These are phyloP conservation scores for Globisporangium apiculatum DNA, from an alignment of 352 stramenopile species.

Conservation along the genomic window DNA sequence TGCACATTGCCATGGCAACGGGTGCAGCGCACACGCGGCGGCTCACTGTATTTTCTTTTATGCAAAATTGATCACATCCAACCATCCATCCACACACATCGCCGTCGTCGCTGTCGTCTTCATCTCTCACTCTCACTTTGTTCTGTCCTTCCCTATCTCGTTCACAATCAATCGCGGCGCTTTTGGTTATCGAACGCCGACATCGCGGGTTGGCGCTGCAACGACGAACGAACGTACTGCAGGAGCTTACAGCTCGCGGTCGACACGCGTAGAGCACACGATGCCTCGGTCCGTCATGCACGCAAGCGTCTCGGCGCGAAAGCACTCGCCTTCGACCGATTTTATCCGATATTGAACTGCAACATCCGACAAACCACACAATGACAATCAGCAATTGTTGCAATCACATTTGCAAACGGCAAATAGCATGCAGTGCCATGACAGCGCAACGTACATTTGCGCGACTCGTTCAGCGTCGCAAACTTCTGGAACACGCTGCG, in stretches of 20 bases:
- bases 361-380: slow-evolving; percentile 6
- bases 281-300: slow-evolving; percentile 66
- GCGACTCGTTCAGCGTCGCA: slow-evolving; percentile 50
- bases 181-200: background rate
- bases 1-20: no score
- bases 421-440: no score
- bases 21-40: background rate
- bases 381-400: no score
- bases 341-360: slow-evolving; percentile 83
- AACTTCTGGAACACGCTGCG: slow-evolving; percentile 57
- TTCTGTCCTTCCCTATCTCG: background rate
- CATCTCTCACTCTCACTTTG: background rate
- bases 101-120: background rate
- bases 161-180: background rate
- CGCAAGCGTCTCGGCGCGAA: slow-evolving; percentile 63
- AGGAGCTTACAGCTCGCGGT: slow-evolving; percentile 37
- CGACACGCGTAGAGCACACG: slow-evolving; percentile 74
- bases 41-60: slow-evolving; percentile 1
- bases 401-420: no score
- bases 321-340: slow-evolving; percentile 66
- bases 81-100: background rate
- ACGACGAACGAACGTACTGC: background rate
- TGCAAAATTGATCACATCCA: slow-evolving; percentile 3
- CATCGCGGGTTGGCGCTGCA: background rate
- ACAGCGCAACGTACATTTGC: slow-evolving; percentile 44